Evolutionary conservation across 805 yeast genomes (phyloP), one percentile per base, ranked within the genome.

Genomic region (Metschnikowia drakensbergensis): DNA sequence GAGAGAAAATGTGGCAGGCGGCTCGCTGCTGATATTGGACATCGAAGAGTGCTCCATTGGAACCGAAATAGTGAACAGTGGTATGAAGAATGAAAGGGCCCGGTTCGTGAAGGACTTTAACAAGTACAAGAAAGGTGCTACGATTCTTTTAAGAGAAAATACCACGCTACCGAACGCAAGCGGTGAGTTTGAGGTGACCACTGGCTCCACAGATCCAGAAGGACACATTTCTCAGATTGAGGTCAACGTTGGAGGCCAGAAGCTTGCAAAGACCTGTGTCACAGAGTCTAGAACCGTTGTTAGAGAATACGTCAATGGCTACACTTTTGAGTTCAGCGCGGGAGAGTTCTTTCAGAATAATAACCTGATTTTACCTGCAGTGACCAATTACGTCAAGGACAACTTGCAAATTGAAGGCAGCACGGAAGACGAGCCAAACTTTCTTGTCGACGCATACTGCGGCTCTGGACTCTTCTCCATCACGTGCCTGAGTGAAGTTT

Each of bases 261-360:
- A 63, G 33, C 63, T 76, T 40, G 71, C 76, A 48, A 84, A 86
- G 59, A 81, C 90, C 0, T 88, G 94, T 66, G 89, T 84, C 10
- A 88, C 96, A 0, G 79, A 86, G 49, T 68, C 87, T 30, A 82
- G 91, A 63, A 87, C 84, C 51, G 81, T 88, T 45, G 94, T 92
- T 46, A 81, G 81, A 6, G 97, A 91, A 62, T 79, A 78, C 57
- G 78, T 86, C 38, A 77, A 80, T 50, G 96, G 92, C 1, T 81
- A 76, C 65, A 78, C 82, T 44, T 94, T 94, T 67, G 84, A 87
- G 60, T 94, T 88, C 66, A 83, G 90, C 30, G 97, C 97, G 0
- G 96, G 96, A 48, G 96, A 91, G 65, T 94, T 94, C 63, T 94
- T 94, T 75, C 99, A 92, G 69, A 92, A 57, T 69, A 92, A 92